Evolutionary conservation across 495 filamentous ascomycete species (phyloP), one percentile per base, ranked within the genome.

Genomic region (Tuber magnatum): DNA sequence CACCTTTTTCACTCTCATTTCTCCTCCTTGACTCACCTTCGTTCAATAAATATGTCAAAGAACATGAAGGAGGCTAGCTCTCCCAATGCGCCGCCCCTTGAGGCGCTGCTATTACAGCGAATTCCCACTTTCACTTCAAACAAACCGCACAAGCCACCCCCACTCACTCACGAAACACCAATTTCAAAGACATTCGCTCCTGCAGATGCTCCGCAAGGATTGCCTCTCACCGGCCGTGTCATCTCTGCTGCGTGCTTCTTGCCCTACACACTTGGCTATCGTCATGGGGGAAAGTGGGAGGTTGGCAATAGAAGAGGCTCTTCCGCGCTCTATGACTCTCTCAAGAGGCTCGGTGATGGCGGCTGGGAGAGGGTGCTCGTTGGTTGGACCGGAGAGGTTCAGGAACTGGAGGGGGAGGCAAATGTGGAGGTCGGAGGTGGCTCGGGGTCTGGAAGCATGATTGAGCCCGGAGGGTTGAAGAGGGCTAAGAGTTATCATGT

Each of bases 311-410:
- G 94, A 68, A 90, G 90, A 43, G 94, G 94, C 71, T 92, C 92
- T 51, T 96, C 94, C 7, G 92, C 94, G 32, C 86, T 97, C 39
- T 94, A 94, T 83, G 93, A 97, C 83, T 91, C 92, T 43, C 91
- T 97, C 80, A 89, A 90, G 28, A 90, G 94, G 83, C 88, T 97
- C 39, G 92, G 92, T 12, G 93, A 93, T 9, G 84, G 91, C 65
- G 86, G 91, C 38, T 97, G 93, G 93, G 91, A 92, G 79, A 93
- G 96, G 84, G 93, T 90, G 0, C 86, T 97, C 1, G 91, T 97
- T 70, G 94, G 91, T 32, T 97, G 94, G 94, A 94, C 94, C 2
- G 94, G 94, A 44, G 94, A 97, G 83, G 91, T 97, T 69, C 88
- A 91, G 72, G 77, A 82, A 70, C 65, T 82, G 73, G 69, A 20